A percentile compares a stretch with the other conserved stretches of the same genome.
phyloP scores from a whole-genome alignment of 2,329 filamentous ascomycete species.

The Teratosphaeria nubilosa region DNA sequence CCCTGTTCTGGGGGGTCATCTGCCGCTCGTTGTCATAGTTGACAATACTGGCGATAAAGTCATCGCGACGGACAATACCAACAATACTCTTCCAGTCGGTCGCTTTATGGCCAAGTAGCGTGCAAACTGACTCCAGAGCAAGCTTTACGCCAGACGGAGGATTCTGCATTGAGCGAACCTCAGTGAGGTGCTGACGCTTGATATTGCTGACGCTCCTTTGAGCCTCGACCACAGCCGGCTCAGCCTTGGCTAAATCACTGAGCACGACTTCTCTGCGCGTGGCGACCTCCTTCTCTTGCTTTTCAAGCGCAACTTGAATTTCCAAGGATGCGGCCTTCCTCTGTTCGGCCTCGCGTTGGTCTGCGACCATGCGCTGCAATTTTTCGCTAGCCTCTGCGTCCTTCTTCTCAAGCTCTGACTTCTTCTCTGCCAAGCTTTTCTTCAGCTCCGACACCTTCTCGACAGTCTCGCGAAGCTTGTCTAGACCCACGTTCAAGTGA shows the following conservation, averaged over 20 bases:
- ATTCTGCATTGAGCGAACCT: slow-evolving; percentile 94
- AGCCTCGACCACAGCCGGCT: slow-evolving; percentile 85
- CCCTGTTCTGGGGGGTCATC: slow-evolving; percentile 74
- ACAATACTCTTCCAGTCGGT: slow-evolving; percentile 88
- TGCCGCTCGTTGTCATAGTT: slow-evolving; percentile 91
- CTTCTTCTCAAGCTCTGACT: slow-evolving; percentile 84
- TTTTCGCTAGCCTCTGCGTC: slow-evolving; percentile 95
- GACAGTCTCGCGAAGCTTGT: slow-evolving; percentile 93
- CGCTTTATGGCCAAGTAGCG: slow-evolving; percentile 80
- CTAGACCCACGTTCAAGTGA: slow-evolving; percentile 93
- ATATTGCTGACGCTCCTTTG: slow-evolving; percentile 97
- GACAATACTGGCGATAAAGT: slow-evolving; percentile 96
- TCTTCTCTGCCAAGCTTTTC: slow-evolving; percentile 85
- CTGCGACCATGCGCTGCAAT: slow-evolving; percentile 89
- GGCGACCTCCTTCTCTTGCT: slow-evolving; percentile 81
- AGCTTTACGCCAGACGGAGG: slow-evolving; percentile 85
- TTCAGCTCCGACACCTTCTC: slow-evolving; percentile 93
- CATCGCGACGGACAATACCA: slow-evolving; percentile 77
- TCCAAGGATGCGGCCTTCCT: slow-evolving; percentile 80
- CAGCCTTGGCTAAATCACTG: slow-evolving; percentile 77
- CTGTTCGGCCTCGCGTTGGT: slow-evolving; percentile 89
- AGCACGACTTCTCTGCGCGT: slow-evolving; percentile 74
- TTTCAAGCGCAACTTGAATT: slow-evolving; percentile 76
- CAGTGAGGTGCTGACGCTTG: slow-evolving; percentile 91
- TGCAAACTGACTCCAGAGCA: slow-evolving; percentile 92